phyloP scores from a whole-genome alignment of 192 early-diverging fungal genomes.

The Phlyctochytrium bullatum region DNA sequence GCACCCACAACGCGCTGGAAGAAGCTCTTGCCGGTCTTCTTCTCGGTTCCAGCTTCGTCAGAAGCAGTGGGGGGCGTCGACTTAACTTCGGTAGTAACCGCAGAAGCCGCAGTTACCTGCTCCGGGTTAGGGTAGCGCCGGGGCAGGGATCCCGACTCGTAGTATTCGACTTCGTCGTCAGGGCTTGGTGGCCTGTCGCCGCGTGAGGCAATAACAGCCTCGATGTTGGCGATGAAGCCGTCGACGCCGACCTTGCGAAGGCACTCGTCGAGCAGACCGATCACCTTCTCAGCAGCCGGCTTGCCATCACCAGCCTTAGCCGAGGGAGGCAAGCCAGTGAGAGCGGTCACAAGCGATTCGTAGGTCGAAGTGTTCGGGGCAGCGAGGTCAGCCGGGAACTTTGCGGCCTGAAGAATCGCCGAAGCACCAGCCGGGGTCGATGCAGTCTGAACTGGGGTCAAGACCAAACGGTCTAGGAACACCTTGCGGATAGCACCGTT shows the following conservation, averaged over 20 bases:
- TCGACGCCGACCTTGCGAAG: constrained; percentile 1
- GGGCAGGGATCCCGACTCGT: neutral
- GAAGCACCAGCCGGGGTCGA: neutral
- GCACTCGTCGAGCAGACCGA: constrained; percentile 1
- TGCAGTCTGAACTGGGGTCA: neutral
- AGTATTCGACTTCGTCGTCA: neutral
- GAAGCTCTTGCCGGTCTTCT: no score
- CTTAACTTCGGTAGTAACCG: no score
- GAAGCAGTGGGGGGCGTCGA: no score
- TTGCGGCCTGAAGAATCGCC: neutral
- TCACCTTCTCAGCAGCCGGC: constrained; percentile 4
- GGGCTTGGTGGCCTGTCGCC: neutral
- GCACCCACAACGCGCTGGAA: no score
- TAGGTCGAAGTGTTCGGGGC: neutral
- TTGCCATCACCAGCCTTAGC: neutral
- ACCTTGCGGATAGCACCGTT: no score
- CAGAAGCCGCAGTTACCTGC: neutral
- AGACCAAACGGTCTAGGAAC: neutral
- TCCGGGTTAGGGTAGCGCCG: neutral
- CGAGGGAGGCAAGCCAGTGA: neutral
- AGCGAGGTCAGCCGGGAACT: no score
- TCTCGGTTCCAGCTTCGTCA: no score
- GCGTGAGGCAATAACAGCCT: neutral
- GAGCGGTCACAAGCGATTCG: neutral
- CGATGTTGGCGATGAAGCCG: neutral